Percentiles rank a stretch among this genome's conserved stretches.
Conservation (phyloP, 495 filamentous ascomycete species). For the Mytilinidion resinicola region DNA sequence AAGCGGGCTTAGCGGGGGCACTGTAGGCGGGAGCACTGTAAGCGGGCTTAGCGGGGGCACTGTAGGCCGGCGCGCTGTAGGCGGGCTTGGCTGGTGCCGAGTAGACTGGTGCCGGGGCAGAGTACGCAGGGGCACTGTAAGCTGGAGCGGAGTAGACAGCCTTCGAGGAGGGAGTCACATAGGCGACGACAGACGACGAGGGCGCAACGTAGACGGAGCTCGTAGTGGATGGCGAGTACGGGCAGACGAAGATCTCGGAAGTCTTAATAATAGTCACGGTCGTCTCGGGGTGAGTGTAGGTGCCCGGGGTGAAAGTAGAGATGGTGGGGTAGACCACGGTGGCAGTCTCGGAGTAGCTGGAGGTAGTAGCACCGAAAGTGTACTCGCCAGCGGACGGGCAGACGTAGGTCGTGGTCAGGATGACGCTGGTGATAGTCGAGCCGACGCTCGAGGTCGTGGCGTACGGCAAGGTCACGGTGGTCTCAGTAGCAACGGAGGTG, state of each 20-base stretch:
- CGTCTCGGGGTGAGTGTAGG: constrained; percentile 64
- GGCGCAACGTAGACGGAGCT: constrained; percentile 5
- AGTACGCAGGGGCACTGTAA: not conserved
- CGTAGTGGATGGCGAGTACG: constrained; percentile 38
- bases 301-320: constrained; percentile 60
- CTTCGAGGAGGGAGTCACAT: constrained; percentile 15
- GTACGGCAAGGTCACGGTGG: constrained; percentile 67
- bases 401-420: constrained; percentile 66
- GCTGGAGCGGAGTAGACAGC: not conserved
- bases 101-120: not conserved
- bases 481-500: constrained; percentile 62
- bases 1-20: not conserved
- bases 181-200: constrained; percentile 10
- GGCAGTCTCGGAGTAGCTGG: constrained; percentile 46
- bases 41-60: not conserved
- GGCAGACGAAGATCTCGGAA: constrained; percentile 65
- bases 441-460: constrained; percentile 56
- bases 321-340: constrained; percentile 61
- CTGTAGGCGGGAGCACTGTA: not conserved
- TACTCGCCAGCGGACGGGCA: constrained; percentile 77
- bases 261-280: constrained; percentile 64
- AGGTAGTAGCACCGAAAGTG: constrained; percentile 64
- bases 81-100: not conserved
- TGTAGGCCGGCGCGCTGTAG: constrained; percentile 6
- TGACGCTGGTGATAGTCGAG: constrained; percentile 61